Conservation (phyloP, 192 early-diverging fungal species). For the Pilaira anomala region DNA sequence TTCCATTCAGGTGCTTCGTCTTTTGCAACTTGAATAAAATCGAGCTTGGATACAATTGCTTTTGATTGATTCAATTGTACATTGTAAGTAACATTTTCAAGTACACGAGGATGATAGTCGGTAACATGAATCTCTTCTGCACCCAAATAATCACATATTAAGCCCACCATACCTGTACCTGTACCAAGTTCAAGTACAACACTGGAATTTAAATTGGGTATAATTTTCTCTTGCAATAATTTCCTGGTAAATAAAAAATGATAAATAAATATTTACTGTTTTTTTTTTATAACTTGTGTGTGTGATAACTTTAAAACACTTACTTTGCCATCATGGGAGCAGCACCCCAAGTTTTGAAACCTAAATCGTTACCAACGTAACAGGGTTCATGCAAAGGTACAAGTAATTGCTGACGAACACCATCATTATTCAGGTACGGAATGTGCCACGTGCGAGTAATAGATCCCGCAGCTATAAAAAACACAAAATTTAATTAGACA, state of each 20-base stretch:
- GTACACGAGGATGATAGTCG: conserved; percentile 52
- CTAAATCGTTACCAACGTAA: conserved; percentile 48
- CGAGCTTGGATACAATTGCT: conserved; percentile 37
- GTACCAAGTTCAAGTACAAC: conserved; percentile 51
- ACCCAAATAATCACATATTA: conserved; percentile 44
- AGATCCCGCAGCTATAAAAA: conserved; percentile 32
- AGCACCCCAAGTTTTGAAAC: conserved; percentile 57
- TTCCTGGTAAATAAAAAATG: conserved; percentile 13
- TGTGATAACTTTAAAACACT: conserved; percentile 4
- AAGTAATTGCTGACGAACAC: conserved; percentile 1
- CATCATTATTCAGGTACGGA: conserved; percentile 22
- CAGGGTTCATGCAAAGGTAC: conserved; percentile 48
- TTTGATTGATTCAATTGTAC: conserved; percentile 29
- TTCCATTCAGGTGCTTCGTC: conserved; percentile 20
- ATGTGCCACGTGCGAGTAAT: conserved; percentile 38
- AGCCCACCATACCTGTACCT: conserved; percentile 51
- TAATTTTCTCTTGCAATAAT: conserved; percentile 27
- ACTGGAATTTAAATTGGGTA: conserved; percentile 24
- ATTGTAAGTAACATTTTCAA: conserved; percentile 43
- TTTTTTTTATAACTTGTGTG: neutral
- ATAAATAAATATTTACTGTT: neutral
- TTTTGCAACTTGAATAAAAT: conserved; percentile 39
- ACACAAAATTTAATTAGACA: neutral
- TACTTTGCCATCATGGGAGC: conserved; percentile 53
- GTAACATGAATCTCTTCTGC: conserved; percentile 41